Conservation (phyloP, 2,329 filamentous ascomycete genomes). For the Pseudopyricularia cyperi region DNA sequence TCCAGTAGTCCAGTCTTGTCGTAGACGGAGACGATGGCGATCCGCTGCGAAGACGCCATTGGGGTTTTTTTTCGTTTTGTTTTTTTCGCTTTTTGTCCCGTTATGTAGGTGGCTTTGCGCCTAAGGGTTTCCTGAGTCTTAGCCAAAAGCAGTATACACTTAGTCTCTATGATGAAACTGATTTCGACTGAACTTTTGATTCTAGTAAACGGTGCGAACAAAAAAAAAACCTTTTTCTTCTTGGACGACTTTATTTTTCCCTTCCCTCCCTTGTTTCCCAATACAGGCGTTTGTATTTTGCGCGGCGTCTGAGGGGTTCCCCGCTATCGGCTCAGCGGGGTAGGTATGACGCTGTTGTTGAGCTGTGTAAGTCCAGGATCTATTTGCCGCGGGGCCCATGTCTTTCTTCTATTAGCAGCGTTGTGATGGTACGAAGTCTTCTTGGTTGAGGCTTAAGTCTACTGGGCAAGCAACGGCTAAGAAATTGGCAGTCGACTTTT, state of each 20-base stretch:
- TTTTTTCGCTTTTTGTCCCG: too few relatives aligned
- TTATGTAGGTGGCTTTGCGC: not conserved
- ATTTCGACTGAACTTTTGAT: not conserved
- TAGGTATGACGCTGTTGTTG: not conserved
- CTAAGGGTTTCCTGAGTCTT: not conserved
- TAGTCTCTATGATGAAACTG: too few relatives aligned
- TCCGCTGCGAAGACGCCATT: conserved; percentile 36
- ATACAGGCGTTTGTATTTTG: not conserved
- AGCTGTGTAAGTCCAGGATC: not conserved
- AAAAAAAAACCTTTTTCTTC: not conserved
- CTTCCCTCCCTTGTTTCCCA: not conserved
- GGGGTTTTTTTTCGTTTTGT: conserved; percentile 3
- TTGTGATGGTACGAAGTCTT: not conserved
- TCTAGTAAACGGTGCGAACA: not conserved
- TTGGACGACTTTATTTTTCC: not conserved
- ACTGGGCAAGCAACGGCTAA: too few relatives aligned
- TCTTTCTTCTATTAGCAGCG: not conserved
- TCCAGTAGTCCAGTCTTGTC: conserved; percentile 96
- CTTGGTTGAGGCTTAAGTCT: too few relatives aligned
- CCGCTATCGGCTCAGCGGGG: not conserved
- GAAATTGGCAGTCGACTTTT: too few relatives aligned
- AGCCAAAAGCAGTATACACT: not conserved
- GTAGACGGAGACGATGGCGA: conserved; percentile 93
- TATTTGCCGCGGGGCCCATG: not conserved
- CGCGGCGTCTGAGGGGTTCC: not conserved